Conservation (phyloP, 176 grass and related monocot genomes). For the Oryza brachyantha region DNA sequence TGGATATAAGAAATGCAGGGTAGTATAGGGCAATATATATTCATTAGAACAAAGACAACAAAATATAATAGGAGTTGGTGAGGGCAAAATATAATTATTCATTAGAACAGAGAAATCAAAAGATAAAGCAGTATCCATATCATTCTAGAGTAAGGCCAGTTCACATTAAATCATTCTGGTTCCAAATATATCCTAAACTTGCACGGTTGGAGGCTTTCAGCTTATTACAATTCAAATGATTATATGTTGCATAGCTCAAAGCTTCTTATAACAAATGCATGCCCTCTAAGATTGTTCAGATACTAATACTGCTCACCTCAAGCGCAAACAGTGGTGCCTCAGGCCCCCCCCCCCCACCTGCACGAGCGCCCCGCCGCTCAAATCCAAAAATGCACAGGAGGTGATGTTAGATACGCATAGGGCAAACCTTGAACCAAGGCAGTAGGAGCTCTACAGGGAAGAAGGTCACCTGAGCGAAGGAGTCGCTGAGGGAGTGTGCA, state of each 20-base stretch:
- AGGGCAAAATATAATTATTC: no score
- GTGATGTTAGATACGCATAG: background rate
- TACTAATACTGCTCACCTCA: slow-evolving; percentile 56
- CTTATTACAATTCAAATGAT: background rate
- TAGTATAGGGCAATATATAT: no score
- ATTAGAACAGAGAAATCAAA: no score
- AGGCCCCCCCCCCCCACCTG: background rate
- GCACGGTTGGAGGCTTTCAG: background rate
- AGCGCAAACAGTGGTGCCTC: slow-evolving; percentile 77
- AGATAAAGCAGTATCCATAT: background rate
- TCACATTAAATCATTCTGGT: background rate
- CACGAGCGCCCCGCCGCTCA: slow-evolving; percentile 52
- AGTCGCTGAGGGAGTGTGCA: slow-evolving; percentile 88
- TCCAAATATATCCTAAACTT: background rate
- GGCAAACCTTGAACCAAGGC: background rate
- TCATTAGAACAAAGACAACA: no score
- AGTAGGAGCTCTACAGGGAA: background rate
- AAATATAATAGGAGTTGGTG: no score
- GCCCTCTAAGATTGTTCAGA: background rate
- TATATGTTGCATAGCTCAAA: background rate
- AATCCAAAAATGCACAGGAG: slow-evolving; percentile 51
- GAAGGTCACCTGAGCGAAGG: slow-evolving; percentile 61
- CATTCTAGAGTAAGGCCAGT: background rate
- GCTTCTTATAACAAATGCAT: background rate
- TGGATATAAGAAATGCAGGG: no score